Conservation (phyloP, 2,329 filamentous ascomycete genomes). For the Aspergillus costaricaensis region DNA sequence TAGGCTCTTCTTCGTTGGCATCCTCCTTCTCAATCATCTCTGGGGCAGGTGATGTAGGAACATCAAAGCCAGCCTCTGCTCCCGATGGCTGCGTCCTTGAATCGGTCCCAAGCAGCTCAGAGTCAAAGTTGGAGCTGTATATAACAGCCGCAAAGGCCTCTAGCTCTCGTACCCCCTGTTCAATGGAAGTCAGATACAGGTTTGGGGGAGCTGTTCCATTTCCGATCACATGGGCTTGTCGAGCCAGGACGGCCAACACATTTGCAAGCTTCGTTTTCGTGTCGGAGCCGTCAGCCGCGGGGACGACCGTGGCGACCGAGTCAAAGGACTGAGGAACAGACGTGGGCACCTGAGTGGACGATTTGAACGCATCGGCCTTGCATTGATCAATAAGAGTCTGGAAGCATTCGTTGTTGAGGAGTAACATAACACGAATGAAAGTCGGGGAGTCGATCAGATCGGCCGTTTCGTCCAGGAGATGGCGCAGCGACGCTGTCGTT, state of each 20-base stretch:
- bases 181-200: constrained; percentile 48
- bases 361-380: constrained; percentile 74
- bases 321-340: constrained; percentile 46
- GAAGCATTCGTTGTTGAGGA: constrained; percentile 85
- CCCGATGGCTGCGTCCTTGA: constrained; percentile 16
- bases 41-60: constrained; percentile 24
- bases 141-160: constrained; percentile 53
- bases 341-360: constrained; percentile 41
- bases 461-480: constrained; percentile 90
- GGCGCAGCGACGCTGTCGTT: constrained; percentile 63
- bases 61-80: constrained; percentile 12
- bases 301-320: constrained; percentile 46
- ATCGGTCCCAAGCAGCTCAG: constrained; percentile 32
- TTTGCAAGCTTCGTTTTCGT: constrained; percentile 76
- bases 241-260: constrained; percentile 83
- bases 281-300: constrained; percentile 34
- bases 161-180: constrained; percentile 49
- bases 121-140: constrained; percentile 52
- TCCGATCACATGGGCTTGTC: constrained; percentile 87
- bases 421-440: constrained; percentile 82
- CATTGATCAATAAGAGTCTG: constrained; percentile 81
- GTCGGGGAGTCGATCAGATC: constrained; percentile 93
- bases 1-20: constrained; percentile 9
- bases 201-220: constrained; percentile 59
- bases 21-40: constrained; percentile 26